Percentiles rank a stretch among this genome's conserved stretches.
phyloP scores from a whole-genome alignment of 176 grass and related monocot genomes.

The Phoenix dactylifera region DNA sequence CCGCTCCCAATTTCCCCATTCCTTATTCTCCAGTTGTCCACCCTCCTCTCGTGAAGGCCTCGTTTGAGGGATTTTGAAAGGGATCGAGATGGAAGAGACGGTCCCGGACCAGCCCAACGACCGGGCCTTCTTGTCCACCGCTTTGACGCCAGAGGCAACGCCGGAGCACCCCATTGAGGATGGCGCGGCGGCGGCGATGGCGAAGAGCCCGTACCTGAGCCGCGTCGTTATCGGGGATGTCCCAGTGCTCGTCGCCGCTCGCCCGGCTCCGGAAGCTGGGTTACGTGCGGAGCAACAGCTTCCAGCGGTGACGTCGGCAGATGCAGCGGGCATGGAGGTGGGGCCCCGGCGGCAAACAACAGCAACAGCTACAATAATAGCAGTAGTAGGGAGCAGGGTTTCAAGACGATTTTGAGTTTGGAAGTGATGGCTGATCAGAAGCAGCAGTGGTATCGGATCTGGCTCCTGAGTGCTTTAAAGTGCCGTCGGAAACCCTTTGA shows the following conservation, averaged over 20 bases:
- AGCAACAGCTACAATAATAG: conserved; percentile 15
- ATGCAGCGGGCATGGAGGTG: conserved; percentile 87
- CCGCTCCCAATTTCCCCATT: too few species aligned
- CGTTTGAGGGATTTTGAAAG: too few species aligned
- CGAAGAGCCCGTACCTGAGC: neutral
- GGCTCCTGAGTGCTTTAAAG: neutral
- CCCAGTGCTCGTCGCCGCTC: conserved; percentile 20
- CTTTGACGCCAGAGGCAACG: too few species aligned
- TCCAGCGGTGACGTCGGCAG: conserved; percentile 73
- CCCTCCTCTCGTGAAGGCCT: too few species aligned
- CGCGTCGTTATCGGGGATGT: neutral
- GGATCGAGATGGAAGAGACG: too few species aligned
- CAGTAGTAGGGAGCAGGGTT: conserved; percentile 45
- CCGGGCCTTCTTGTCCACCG: too few species aligned
- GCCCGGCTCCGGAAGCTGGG: conserved; percentile 27
- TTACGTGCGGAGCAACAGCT: conserved; percentile 65
- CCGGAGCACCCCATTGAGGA: too few species aligned
- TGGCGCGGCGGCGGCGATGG: too few species aligned
- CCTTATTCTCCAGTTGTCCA: too few species aligned
- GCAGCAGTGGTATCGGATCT: conserved; percentile 75
- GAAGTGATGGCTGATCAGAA: conserved; percentile 92
- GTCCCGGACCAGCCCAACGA: too few species aligned
- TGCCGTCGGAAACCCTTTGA: too few species aligned
- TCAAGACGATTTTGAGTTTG: conserved; percentile 56
- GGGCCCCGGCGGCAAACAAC: conserved; percentile 40